Conservation (phyloP, 495 filamentous ascomycete species). For the Xanthoparmelia taractica region DNA sequence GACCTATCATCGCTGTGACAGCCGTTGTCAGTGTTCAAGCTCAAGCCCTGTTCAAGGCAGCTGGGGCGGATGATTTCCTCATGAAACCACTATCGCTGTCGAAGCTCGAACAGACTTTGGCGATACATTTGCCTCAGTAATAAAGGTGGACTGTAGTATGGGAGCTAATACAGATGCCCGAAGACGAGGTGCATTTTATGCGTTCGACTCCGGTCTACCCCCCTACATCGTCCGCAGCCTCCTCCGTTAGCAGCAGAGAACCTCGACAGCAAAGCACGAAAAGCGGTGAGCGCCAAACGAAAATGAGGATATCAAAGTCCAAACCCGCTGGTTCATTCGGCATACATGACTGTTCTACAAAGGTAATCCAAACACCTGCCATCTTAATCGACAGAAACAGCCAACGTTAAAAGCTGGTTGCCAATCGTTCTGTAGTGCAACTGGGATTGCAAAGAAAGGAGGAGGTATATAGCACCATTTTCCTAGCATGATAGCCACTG, state of each 20-base stretch:
- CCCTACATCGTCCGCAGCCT: neutral
- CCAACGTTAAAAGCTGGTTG: neutral
- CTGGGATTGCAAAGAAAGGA: too few species aligned
- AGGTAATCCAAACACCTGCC: neutral
- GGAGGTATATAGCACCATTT: too few species aligned
- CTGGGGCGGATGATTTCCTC: conserved; percentile 44
- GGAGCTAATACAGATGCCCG: neutral
- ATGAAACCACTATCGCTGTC: conserved; percentile 43
- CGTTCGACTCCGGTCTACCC: neutral
- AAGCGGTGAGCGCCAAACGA: neutral
- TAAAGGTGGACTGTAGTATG: neutral
- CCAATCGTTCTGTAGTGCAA: neutral
- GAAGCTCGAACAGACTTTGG: conserved; percentile 27
- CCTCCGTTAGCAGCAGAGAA: too few species aligned
- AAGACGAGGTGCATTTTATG: neutral
- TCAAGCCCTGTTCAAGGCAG: conserved; percentile 37
- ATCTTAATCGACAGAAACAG: neutral
- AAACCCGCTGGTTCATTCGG: neutral
- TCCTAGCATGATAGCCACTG: too few species aligned
- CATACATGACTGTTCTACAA: neutral
- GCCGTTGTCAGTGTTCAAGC: conserved; percentile 39
- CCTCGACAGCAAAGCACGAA: neutral
- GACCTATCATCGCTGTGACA: conserved; percentile 43
- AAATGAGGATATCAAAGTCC: neutral
- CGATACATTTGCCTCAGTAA: conserved; percentile 6